Evolutionary conservation across 139 green algal genomes (phyloP).

Genomic region (Chlamydomonas schloesseri): DNA sequence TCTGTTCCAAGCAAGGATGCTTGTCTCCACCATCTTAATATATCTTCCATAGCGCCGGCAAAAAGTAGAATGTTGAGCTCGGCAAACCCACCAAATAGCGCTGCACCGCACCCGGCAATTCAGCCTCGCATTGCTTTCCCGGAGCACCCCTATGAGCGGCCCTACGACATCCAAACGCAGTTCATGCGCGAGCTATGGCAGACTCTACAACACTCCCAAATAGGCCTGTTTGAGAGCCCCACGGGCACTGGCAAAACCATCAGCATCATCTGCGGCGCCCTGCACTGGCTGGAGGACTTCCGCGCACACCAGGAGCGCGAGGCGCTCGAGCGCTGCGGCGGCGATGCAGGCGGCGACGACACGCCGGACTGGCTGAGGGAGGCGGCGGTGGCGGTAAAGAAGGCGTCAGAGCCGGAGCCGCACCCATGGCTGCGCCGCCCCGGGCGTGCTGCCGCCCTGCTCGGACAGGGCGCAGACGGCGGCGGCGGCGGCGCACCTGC

Average conservation of each 20-base stretch:
- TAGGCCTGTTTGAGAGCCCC: slow-evolving; percentile 93
- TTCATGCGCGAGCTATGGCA: slow-evolving; percentile 90
- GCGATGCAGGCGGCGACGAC: slow-evolving; percentile 24
- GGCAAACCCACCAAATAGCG: too few relatives aligned
- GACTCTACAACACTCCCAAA: slow-evolving; percentile 65
- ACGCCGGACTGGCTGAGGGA: slow-evolving; percentile 59
- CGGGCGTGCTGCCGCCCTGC: not conserved
- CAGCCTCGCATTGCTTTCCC: slow-evolving; percentile 66
- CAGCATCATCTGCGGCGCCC: slow-evolving; percentile 88
- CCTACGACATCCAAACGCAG: slow-evolving; percentile 89
- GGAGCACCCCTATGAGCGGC: slow-evolving; percentile 83
- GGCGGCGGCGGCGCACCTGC: not conserved
- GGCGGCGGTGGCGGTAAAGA: not conserved
- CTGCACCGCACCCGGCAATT: too few relatives aligned
- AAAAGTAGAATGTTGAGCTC: too few relatives aligned
- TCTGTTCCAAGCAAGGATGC: too few relatives aligned
- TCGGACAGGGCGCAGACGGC: not conserved
- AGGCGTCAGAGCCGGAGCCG: not conserved
- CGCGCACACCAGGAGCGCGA: not conserved
- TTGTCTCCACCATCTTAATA: too few relatives aligned
- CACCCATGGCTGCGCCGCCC: slow-evolving; percentile 17
- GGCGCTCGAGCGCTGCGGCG: not conserved
- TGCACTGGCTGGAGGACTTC: slow-evolving; percentile 68
- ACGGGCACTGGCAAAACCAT: slow-evolving; percentile 97
- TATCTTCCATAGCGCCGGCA: too few relatives aligned